phyloP scores from a whole-genome alignment of 805 yeast genomes.

The Yamadazyma insecticola region DNA sequence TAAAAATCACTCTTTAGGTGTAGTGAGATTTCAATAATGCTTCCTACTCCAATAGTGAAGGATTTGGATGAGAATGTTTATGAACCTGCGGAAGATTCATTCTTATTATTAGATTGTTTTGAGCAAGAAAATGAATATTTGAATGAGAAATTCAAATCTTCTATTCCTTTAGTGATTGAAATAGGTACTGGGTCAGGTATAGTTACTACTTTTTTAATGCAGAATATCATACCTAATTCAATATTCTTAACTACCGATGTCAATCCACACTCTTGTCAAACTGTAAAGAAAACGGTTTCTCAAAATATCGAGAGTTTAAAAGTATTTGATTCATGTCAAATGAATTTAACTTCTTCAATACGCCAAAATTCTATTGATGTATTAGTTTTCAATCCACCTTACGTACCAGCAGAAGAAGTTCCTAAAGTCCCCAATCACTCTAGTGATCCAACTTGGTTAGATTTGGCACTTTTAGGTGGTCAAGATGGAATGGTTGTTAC shows the following conservation, averaged over 20 bases:
- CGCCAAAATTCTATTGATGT: slow-evolving; percentile 53
- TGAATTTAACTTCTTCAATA: slow-evolving; percentile 52
- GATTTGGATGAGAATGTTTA: slow-evolving; percentile 70
- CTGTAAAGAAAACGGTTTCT: slow-evolving; percentile 23
- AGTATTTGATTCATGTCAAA: slow-evolving; percentile 36
- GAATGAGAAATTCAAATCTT: slow-evolving; percentile 11
- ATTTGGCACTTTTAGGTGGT: slow-evolving; percentile 88
- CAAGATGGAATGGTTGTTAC: slow-evolving; percentile 88
- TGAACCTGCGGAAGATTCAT: slow-evolving; percentile 94
- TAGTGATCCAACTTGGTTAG: slow-evolving; percentile 69
- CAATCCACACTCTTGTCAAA: slow-evolving; percentile 68
- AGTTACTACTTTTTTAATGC: slow-evolving; percentile 70
- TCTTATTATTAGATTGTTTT: slow-evolving; percentile 72
- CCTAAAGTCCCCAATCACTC: slow-evolving; percentile 51
- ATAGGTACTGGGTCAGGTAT: slow-evolving; percentile 93
- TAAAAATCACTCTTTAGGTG: background rate
- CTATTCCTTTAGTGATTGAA: slow-evolving; percentile 62
- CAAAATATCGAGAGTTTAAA: slow-evolving; percentile 12
- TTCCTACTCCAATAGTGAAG: slow-evolving; percentile 68
- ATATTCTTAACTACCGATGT: slow-evolving; percentile 70
- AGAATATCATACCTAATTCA: slow-evolving; percentile 48
- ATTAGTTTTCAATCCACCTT: slow-evolving; percentile 90
- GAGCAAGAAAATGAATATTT: slow-evolving; percentile 52
- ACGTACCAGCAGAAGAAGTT: slow-evolving; percentile 81
- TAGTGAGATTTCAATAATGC: no score